Base-by-base conservation (phyloP, 768 basidiomycete species). In the Phylloporus rhodoxanthus region DNA sequence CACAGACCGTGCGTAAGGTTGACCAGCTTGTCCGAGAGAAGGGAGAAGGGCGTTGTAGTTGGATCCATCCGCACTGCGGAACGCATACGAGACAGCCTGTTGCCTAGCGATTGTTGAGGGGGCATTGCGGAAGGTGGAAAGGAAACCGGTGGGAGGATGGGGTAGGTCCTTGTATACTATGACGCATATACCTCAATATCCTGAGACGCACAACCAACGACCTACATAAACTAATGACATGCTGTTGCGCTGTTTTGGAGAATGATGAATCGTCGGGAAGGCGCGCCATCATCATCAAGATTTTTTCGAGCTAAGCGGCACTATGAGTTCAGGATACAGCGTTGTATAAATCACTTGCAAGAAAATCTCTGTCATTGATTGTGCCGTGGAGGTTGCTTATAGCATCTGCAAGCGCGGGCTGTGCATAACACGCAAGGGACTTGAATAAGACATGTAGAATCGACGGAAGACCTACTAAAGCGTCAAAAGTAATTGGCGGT, bases 131-230 rank as follows among this genome's bases (percentile, higher is more conserved):
- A 55, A 49, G 6, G 58, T 53, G 9, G 66, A 57, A 33, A 85
- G 67, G 60, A 80, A 86, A 10, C 71, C 72, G 43, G 64, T 67
- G 9, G 85, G 82, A 5, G 87, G 87, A 54, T 88, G 88, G 3
- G 87, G 86, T 30, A 91, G 77, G 64, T 89, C 89, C 52, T 84
- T 81, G 72, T 83, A 89, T 36, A 89, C 84, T 85, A 51, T 43
- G 51, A 49, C 23, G 46, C 19, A 32, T 46, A 40, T 36, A 41
- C 33, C 17, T 30, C 1, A 33, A 20, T 45, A 38, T 40, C 13
- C 26, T 7, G 11, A 43, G 43, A 7, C n/a, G 8, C 32, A 45
- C 23, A 20, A 30, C n/a, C 11, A 9, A n/a, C 21, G n/a, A 72
- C 84, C 60, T 61, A 87, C 86, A 70, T 42, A 82, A 64, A 47